A percentile compares a stretch with the other conserved stretches of the same genome.
Conservation (phyloP, 768 basidiomycete species). For the Lactarius indigo region DNA sequence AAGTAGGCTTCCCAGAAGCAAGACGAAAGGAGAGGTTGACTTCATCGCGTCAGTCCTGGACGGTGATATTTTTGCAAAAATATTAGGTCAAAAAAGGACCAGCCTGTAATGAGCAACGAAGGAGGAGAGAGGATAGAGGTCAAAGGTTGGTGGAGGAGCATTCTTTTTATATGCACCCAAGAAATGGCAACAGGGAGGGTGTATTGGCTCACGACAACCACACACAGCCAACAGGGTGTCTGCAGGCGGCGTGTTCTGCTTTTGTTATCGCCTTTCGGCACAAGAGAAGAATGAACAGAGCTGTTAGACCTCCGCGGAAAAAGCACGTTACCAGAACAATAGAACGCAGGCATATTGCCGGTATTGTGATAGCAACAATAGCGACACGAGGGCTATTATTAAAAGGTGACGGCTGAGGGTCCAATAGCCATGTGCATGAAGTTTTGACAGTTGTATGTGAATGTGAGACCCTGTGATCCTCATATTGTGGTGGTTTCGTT, state of each 20-base stretch:
- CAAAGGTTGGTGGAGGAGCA: not conserved
- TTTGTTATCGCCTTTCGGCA: conserved; percentile 1
- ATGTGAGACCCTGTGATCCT: too few species aligned
- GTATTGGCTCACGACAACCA: not conserved
- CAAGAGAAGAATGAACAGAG: not conserved
- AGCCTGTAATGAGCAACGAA: conserved; percentile 9
- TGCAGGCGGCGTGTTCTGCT: not conserved
- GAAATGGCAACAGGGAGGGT: conserved; percentile 4
- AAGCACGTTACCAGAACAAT: conserved; percentile 3
- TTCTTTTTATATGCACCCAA: not conserved
- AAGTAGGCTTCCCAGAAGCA: conserved; percentile 52
- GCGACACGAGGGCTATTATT: not conserved
- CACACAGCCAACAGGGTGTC: not conserved
- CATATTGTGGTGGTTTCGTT: too few species aligned
- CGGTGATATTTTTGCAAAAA: conserved; percentile 51
- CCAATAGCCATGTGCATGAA: not conserved
- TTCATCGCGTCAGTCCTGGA: conserved; percentile 71
- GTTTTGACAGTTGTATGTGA: too few species aligned
- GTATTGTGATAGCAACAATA: not conserved
- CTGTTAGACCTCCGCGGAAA: not conserved
- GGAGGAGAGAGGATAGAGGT: not conserved
- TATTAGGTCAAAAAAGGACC: conserved; percentile 4
- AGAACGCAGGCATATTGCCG: not conserved
- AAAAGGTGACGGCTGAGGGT: not conserved
- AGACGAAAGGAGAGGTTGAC: conserved; percentile 46